Base-by-base conservation (phyloP, 1,284 basidiomycete genomes). In the Trichosporon sp. region DNA sequence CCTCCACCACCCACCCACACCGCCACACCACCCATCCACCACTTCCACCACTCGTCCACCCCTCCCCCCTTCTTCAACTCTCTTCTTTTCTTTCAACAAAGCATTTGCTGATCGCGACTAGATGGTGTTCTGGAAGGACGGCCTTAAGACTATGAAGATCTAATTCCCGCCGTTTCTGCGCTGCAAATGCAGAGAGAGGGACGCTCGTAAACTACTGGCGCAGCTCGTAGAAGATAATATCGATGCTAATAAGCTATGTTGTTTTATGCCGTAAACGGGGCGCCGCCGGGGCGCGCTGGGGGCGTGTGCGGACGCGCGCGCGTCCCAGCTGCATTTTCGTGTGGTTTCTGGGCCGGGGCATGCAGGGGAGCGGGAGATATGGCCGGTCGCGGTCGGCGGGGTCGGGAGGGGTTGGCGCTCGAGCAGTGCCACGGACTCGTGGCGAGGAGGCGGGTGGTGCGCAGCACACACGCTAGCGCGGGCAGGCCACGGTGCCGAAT, bases 41-140 rank as follows among this genome's bases (percentile, higher is more conserved):
- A n/a, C 35, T 11, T 29, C 53, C 12, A 29, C 53, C 62, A 64
- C 27, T n/a, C 62, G 27, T 60, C 27, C 56, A 60, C 11, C 51
- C 27, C 27, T 23, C 15, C 51, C 18, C 9, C 25, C 64, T 25
- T 56, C 64, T 32, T 65, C 18, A 9, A 21, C 38, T 34, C 27
- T 4, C 64, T 12, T 13, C 15, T 51, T 35, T 27, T 35, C 34
- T 11, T 23, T 51, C 47, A n/a, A 42, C 15, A 42, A n/a, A 15
- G 18, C 21, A 9, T 51, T 1, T 32, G 29, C 60, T 56, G 7
- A 65, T 4, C 34, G 18, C 29, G 42, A n/a, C 12, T 31, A 65
- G 64, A 89, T 96, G 84, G 93, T 89, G 47, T 91, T 95, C 87
- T 96, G 93, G 93, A 94, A 91, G 85, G 89, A 96, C 83, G 94